Evolutionary conservation across 1,284 basidiomycete species (phyloP).

Genomic region (Microbotryum scabiosae): DNA sequence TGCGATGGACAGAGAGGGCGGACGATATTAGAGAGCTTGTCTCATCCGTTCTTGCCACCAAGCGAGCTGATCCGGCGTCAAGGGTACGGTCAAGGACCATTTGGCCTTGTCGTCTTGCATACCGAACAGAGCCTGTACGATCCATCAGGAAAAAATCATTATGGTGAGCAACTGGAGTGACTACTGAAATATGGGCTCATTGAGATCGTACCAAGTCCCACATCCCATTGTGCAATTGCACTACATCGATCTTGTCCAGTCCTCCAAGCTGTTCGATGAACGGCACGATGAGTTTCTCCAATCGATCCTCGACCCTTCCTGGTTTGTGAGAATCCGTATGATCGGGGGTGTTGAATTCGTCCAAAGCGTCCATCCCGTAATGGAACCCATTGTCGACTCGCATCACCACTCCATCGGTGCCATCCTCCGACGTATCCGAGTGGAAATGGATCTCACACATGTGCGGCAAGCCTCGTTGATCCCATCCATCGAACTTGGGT

Average conservation of each 20-base stretch:
- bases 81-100: constrained; percentile 19
- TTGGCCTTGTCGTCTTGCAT: constrained; percentile 31
- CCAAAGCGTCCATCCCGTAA: constrained; percentile 32
- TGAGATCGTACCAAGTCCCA: constrained; percentile 24
- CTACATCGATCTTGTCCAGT: constrained; percentile 22
- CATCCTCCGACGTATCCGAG: neutral
- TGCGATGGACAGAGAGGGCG: neutral
- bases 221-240: constrained; percentile 28
- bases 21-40: neutral
- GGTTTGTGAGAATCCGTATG: constrained; percentile 31
- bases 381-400: constrained; percentile 29
- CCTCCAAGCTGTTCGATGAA: constrained; percentile 27
- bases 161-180: neutral
- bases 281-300: constrained; percentile 24
- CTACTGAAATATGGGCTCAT: too few relatives aligned
- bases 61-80: constrained; percentile 28
- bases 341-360: constrained; percentile 31
- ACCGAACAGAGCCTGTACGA: constrained; percentile 25
- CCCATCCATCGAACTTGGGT: constrained; percentile 27
- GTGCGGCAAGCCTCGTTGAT: constrained; percentile 29
- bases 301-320: constrained; percentile 22
- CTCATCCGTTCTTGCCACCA: constrained; percentile 32
- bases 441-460: constrained; percentile 25
- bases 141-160: neutral
- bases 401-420: constrained; percentile 12